phyloP scores from a whole-genome alignment of 1,284 basidiomycete species.

The Naganishia sp. region DNA sequence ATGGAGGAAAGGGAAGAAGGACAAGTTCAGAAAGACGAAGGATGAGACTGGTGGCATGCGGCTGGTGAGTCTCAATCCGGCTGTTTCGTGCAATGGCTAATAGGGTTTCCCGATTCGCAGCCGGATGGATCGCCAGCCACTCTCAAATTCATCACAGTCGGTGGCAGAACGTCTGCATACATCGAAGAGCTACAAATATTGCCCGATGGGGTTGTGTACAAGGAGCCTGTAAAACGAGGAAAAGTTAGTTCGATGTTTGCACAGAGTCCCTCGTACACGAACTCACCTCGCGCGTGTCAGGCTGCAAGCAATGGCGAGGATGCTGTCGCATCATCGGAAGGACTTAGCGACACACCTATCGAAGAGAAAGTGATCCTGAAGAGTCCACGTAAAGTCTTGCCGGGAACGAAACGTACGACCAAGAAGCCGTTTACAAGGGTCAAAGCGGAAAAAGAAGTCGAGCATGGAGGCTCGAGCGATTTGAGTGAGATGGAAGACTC shows the following conservation, averaged over 20 bases:
- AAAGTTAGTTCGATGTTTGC: neutral
- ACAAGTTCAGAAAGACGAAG: conserved; percentile 43
- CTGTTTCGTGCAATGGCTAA: no score
- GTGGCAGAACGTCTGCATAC: conserved; percentile 76
- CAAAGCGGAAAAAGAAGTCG: neutral
- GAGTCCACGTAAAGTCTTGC: neutral
- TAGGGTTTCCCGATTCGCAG: conserved; percentile 50
- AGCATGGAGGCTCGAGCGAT: conserved; percentile 2
- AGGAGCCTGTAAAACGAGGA: conserved; percentile 31
- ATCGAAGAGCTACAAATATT: conserved; percentile 67
- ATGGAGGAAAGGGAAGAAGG: conserved; percentile 72
- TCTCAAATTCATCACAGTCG: conserved; percentile 75
- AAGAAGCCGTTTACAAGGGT: neutral
- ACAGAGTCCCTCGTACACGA: neutral
- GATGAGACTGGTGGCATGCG: conserved; percentile 31
- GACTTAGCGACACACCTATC: neutral
- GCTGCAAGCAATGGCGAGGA: neutral
- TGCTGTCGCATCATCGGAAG: neutral
- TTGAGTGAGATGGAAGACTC: conserved; percentile 8
- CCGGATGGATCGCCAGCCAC: conserved; percentile 69
- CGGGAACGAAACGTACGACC: neutral
- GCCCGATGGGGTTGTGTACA: conserved; percentile 49
- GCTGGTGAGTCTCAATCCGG: conserved; percentile 23
- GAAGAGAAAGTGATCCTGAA: neutral
- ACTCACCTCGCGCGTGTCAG: neutral